Evolutionary conservation across 106 monocot species (phyloP), one percentile per base, ranked within the genome.

Genomic region (Acanthochlamys bracteata): DNA sequence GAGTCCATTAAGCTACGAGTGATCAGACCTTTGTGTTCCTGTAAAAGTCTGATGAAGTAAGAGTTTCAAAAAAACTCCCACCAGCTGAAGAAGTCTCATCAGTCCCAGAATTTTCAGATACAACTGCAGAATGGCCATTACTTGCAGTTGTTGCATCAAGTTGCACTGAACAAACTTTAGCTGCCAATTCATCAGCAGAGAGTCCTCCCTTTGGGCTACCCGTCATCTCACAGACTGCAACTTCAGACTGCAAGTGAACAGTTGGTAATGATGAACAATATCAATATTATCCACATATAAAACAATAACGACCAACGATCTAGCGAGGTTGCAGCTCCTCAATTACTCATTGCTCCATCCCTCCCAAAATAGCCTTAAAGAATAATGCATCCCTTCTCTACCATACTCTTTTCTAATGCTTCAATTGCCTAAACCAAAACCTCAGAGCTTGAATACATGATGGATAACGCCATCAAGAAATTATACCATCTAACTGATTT

Each of bases 1-100:
- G 33, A 33, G 6, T 33, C 33, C 33, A 33, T 49, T 4, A 49
- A 49, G 2, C 49, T 49, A 49, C 49, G 9, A 10, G 2, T 49
- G 41, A 59, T 22, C 13, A 21, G 60, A 88, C 93, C 89, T 89
- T 86, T 45, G 89, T 86, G 45, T 84, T 90, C 68, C 74, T 82
- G 66, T 90, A 96, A 59, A 96, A 88, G 11, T 96, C 87, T 13
- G 95, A 96, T 22, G 95, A 86, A 15, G 78, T 87, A 0, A 96
- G 82, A 49, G 70, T 76, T 72, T 88, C 84, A 4, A 96, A 84
- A 64, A 90, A 96, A 61, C 84, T 85, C 66, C 95, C 95, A 39
- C 70, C 75, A 26, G 77, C 75, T 26, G 86, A 75, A 54, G 60
- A 66, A 63, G 78, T 65, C 24, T 20, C 63, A 73, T 79, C 77